Percentiles rank a stretch among this genome's conserved stretches.
These are phyloP conservation scores for Citrullus amarus DNA, from an alignment of 306 rosid species.

Conservation along the genomic window DNA sequence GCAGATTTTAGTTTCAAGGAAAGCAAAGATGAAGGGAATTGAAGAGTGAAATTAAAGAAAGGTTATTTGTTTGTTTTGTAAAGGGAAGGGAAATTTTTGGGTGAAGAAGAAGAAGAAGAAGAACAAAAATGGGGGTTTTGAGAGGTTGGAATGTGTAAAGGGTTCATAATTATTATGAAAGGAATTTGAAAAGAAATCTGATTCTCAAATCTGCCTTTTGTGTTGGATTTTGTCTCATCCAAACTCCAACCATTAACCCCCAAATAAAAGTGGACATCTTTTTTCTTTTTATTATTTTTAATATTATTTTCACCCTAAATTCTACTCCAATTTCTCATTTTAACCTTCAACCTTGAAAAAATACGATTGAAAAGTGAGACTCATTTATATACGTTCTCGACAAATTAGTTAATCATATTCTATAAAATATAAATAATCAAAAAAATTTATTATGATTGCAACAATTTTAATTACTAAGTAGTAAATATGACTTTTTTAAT, in stretches of 20 bases:
- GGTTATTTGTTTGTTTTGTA: not conserved
- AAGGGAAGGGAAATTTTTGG: not conserved
- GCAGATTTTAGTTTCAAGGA: not conserved
- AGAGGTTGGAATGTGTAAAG: not conserved
- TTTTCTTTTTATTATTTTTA: not conserved
- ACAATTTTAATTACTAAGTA: too few relatives aligned
- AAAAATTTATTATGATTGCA: too few relatives aligned
- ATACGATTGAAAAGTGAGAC: too few relatives aligned
- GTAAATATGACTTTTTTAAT: too few relatives aligned
- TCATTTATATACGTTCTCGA: too few relatives aligned
- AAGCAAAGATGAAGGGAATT: not conserved
- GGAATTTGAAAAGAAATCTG: not conserved
- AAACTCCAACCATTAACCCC: not conserved
- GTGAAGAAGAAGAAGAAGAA: not conserved
- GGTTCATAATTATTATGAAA: not conserved
- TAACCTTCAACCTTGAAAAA: too few relatives aligned
- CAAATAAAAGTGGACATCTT: not conserved
- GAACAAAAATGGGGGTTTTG: not conserved
- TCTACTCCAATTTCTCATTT: too few relatives aligned
- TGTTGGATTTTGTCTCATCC: not conserved
- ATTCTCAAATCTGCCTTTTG: not conserved
- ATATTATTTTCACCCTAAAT: too few relatives aligned
- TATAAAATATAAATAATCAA: too few relatives aligned
- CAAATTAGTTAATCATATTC: too few relatives aligned
- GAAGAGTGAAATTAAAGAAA: not conserved